A percentile compares a stretch with the other conserved stretches of the same genome.
phyloP scores from a whole-genome alignment of 495 filamentous ascomycete species.

The Hypoxylon subgilvum region DNA sequence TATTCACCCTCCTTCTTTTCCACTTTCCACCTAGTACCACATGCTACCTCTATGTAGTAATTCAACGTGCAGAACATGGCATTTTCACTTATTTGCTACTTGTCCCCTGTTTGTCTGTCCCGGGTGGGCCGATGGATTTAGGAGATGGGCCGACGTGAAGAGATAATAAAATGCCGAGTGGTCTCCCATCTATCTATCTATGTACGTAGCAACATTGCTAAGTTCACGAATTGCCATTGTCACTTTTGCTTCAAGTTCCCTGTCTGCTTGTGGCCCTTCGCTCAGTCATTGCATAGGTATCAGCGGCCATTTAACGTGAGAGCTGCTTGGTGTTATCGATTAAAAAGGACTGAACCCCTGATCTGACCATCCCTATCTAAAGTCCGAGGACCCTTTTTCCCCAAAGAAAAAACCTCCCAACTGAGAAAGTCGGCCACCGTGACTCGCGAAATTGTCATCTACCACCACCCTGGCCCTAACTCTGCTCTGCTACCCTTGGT shows the following conservation, averaged over 20 bases:
- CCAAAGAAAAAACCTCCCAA: conserved; percentile 9
- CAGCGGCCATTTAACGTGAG: no score
- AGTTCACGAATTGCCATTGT: no score
- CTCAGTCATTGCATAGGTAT: no score
- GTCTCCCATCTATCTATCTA: background rate
- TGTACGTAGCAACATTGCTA: no score
- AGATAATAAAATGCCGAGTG: conserved; percentile 28
- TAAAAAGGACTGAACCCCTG: background rate
- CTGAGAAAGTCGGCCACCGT: conserved; percentile 10
- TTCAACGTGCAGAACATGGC: conserved; percentile 7
- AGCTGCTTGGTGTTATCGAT: conserved; percentile 10
- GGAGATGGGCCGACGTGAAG: conserved; percentile 23
- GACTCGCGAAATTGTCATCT: conserved; percentile 34
- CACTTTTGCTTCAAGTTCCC: no score
- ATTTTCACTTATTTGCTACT: conserved; percentile 1
- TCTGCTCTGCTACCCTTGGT: no score
- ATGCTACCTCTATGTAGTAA: background rate
- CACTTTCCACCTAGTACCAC: no score
- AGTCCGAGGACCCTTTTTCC: conserved; percentile 17
- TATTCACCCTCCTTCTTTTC: conserved; percentile 17
- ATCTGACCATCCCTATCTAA: conserved; percentile 17
- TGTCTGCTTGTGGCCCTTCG: no score
- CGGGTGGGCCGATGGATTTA: conserved; percentile 30
- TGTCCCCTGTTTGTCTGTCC: background rate
- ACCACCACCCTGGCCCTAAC: conserved; percentile 8